Evolutionary conservation across 306 rosid species (phyloP).

Genomic region (Cucurbita ficifolia): DNA sequence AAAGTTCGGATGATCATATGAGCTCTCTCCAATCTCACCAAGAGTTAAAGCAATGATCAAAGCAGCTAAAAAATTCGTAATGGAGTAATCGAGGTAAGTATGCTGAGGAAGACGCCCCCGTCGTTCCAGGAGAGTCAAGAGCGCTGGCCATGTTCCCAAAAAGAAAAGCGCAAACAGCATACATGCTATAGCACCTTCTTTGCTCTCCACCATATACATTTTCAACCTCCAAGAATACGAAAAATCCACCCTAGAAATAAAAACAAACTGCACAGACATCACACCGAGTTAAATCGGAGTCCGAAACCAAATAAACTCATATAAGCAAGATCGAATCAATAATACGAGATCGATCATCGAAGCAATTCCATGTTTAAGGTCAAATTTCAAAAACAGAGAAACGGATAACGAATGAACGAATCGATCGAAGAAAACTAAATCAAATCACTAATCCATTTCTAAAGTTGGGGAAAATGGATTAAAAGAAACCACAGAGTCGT

Average conservation of each 20-base stretch:
- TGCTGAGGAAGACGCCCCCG: constrained; percentile 95
- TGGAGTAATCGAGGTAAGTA: constrained; percentile 74
- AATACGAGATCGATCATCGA: background rate
- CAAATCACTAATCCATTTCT: background rate
- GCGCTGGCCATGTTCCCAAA: constrained; percentile 88
- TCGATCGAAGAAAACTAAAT: background rate
- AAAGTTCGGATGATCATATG: constrained; percentile 36
- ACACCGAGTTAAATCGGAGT: background rate
- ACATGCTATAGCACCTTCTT: constrained; percentile 76
- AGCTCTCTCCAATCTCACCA: constrained; percentile 62
- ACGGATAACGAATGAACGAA: background rate
- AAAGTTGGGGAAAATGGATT: background rate
- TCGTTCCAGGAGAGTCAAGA: constrained; percentile 59
- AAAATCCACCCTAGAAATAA: background rate
- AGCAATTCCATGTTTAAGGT: background rate
- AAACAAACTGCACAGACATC: background rate
- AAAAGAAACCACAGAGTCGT: background rate
- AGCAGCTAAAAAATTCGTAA: constrained; percentile 77
- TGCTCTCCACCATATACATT: constrained; percentile 79
- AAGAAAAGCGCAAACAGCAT: constrained; percentile 58
- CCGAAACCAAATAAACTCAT: background rate
- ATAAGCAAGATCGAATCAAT: background rate
- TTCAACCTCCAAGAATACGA: constrained; percentile 10
- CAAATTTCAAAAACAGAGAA: background rate
- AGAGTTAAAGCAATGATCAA: constrained; percentile 68